These are phyloP conservation scores for Pythium folliculosum DNA, from an alignment of 352 stramenopile genomes.

Conservation along the genomic window DNA sequence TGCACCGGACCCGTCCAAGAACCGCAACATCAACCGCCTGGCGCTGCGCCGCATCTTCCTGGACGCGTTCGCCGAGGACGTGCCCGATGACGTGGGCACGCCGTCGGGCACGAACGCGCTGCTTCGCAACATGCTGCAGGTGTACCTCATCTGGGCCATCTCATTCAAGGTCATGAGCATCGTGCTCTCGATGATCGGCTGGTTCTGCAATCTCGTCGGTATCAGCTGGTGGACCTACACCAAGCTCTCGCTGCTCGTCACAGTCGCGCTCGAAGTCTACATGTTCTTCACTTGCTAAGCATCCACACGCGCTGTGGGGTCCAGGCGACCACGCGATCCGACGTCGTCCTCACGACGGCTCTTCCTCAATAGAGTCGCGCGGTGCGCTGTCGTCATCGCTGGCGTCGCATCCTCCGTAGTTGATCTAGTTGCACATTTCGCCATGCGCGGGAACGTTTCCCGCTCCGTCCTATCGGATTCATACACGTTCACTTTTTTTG, in stretches of 20 bases:
- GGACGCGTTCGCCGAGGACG: slow-evolving; percentile 67
- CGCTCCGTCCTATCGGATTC: not conserved
- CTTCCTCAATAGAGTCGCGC: slow-evolving; percentile 19
- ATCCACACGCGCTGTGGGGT: not conserved
- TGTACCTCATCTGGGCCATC: slow-evolving; percentile 74
- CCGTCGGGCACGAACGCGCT: slow-evolving; percentile 53
- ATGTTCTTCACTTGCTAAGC: slow-evolving; percentile 83
- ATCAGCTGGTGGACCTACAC: slow-evolving; percentile 70
- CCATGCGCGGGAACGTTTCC: no score
- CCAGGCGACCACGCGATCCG: not conserved
- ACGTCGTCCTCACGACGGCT: not conserved
- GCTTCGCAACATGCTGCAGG: slow-evolving; percentile 59
- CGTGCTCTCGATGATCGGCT: slow-evolving; percentile 39
- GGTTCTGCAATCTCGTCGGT: slow-evolving; percentile 45
- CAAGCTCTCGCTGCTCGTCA: slow-evolving; percentile 51
- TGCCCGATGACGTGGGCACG: slow-evolving; percentile 65
- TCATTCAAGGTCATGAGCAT: slow-evolving; percentile 64
- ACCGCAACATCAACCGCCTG: slow-evolving; percentile 80
- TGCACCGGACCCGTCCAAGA: slow-evolving; percentile 61
- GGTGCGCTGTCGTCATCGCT: not conserved
- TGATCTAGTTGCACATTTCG: not conserved
- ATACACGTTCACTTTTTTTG: not conserved
- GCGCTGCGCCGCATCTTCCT: slow-evolving; percentile 81
- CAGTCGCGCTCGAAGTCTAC: slow-evolving; percentile 55
- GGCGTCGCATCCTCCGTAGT: not conserved